Evolutionary conservation across 2,329 filamentous ascomycete genomes (phyloP), one percentile per base, ranked within the genome.

Genomic region (Diaporthe longicolla): DNA sequence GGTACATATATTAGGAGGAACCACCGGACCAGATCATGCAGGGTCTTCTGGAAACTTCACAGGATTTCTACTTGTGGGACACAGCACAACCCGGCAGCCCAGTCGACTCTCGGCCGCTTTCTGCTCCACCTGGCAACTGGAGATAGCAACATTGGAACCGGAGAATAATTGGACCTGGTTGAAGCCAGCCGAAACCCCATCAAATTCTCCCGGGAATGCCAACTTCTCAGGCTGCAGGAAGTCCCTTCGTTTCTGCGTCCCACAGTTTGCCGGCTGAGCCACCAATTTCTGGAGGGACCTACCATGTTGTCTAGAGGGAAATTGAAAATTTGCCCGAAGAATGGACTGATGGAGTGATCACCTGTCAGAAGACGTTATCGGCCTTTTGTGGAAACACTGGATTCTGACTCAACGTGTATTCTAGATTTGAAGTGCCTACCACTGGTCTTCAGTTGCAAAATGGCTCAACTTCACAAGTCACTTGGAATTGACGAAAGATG

Each of bases 21-120:
- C 61, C 43, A 8, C 45, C 29, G 45, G 63, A 19, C 63, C 45
- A 52, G 63, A 32, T 35, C 63, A 66, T 54, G 63, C 63, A 68
- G 63, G 63, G 63, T 21, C 63, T 68, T 68, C 63, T 68, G 63
- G 63, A 68, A 68, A 54, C 45, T 54, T 68, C 63, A 68, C n/a
- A 40, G 26, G 45, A 54, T 26, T 68, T 68, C 63, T 21, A 40
- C 45, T 29, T 54, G 63, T 68, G 63, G 63, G 63, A 68, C 48
- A 40, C 19, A 19, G 15, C 40, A 17, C 40, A 43, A 43, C 40
- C 40, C 40, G 40, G 40, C 40, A 54, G 13, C 32, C 63, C 63
- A 40, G 63, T 26, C 54, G 52, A 50, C 48, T 68, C 15, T 54
- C 32, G 48, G 48, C 48, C 63, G 32, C 24, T 54, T 35, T 37